Percentiles rank a stretch among this genome's conserved stretches.
Conservation (phyloP, 164 flowering plant genomes). For the Nymphaea thermarum region DNA sequence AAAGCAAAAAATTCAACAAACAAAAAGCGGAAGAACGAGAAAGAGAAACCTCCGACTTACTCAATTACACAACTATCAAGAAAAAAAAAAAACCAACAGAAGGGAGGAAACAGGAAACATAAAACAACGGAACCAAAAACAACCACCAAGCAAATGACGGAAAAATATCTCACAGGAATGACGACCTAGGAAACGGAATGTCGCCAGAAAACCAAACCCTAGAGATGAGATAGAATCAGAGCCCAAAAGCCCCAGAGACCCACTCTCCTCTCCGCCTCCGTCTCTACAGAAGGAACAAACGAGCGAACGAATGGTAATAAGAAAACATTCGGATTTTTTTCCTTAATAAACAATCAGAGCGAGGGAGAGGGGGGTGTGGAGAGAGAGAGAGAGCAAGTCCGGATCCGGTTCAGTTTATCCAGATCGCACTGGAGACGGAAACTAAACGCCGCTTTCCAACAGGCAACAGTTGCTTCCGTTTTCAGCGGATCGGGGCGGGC, state of each 20-base stretch:
- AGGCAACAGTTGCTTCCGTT: background rate
- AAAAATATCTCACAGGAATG: background rate
- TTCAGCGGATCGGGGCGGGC: background rate
- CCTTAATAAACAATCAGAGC: background rate
- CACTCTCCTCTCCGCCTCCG: background rate
- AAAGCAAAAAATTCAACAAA: background rate
- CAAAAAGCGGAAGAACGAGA: background rate
- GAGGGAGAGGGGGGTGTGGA: too few species aligned
- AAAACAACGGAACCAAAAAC: background rate
- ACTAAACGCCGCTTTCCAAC: background rate
- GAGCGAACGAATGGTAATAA: background rate
- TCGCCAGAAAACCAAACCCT: background rate
- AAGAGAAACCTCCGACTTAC: background rate
- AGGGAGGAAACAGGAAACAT: too few species aligned
- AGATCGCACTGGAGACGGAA: background rate
- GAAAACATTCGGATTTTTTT: background rate
- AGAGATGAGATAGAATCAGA: background rate
- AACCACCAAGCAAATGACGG: background rate
- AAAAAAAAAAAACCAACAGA: background rate
- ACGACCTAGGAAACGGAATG: background rate
- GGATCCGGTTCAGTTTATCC: background rate
- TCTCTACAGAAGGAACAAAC: background rate
- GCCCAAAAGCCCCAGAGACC: background rate
- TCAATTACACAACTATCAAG: background rate
- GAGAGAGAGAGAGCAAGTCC: background rate